phyloP scores from a whole-genome alignment of 1,284 basidiomycete species.

The Neonothopanus nambi region DNA sequence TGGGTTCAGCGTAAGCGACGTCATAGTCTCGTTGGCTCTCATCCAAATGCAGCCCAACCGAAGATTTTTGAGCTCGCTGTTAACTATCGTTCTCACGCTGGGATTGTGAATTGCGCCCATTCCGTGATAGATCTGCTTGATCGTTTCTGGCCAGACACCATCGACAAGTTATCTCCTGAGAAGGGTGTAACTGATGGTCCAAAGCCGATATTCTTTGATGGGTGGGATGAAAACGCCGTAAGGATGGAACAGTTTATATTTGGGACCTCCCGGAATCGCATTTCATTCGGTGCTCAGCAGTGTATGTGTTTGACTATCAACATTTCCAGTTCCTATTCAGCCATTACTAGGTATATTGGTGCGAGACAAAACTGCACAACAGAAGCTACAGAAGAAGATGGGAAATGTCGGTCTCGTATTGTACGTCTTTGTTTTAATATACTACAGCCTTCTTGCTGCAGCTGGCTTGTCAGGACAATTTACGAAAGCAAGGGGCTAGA shows the following conservation, averaged over 20 bases:
- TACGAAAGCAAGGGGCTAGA: slow-evolving; percentile 77
- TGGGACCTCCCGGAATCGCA: slow-evolving; percentile 45
- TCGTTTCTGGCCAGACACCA: slow-evolving; percentile 63
- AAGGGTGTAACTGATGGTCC: slow-evolving; percentile 56
- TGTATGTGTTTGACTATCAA: slow-evolving; percentile 42
- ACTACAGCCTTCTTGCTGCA: no score
- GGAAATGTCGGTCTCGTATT: slow-evolving; percentile 63
- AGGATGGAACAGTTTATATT: slow-evolving; percentile 61
- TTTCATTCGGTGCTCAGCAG: slow-evolving; percentile 70
- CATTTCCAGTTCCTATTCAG: neutral
- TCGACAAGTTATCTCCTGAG: slow-evolving; percentile 62
- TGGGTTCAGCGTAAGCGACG: slow-evolving; percentile 14
- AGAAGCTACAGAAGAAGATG: slow-evolving; percentile 51
- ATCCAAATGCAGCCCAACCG: slow-evolving; percentile 30
- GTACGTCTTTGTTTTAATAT: slow-evolving; percentile 37
- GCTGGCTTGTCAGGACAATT: slow-evolving; percentile 49
- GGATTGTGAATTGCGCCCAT: slow-evolving; percentile 69
- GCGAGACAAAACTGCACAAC: slow-evolving; percentile 53
- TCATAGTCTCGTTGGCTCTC: neutral
- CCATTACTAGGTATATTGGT: slow-evolving; percentile 61
- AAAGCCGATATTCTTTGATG: slow-evolving; percentile 60
- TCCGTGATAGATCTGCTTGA: slow-evolving; percentile 64
- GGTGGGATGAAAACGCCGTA: slow-evolving; percentile 53
- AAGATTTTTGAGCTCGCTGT: slow-evolving; percentile 57
- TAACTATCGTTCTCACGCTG: slow-evolving; percentile 74